These are phyloP conservation scores for Mucuna pruriens DNA, from an alignment of 306 rosid genomes.

Conservation along the genomic window DNA sequence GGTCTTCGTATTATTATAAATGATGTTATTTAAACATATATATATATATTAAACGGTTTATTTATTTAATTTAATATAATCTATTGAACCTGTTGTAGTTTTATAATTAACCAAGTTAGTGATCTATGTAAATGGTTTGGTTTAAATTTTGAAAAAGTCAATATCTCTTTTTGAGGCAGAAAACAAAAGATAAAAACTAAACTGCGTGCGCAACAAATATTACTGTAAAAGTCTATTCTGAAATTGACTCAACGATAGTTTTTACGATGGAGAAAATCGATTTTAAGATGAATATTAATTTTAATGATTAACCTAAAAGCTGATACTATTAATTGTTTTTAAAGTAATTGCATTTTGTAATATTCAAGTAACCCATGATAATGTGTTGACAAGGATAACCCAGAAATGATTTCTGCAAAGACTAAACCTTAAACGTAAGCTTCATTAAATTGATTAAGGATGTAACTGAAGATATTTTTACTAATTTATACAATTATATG, in stretches of 20 bases:
- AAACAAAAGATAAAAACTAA: background rate
- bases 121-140: background rate
- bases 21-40: no score
- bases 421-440: background rate
- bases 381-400: background rate
- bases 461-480: background rate
- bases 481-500: background rate
- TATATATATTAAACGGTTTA: background rate
- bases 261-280: background rate
- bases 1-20: no score
- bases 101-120: background rate
- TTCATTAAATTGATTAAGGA: background rate
- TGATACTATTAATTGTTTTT: background rate
- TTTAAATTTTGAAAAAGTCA: background rate
- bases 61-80: background rate
- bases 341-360: background rate
- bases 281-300: background rate
- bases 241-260: background rate
- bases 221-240: background rate
- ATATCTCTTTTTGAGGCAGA: background rate
- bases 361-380: background rate
- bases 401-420: background rate
- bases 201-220: background rate
- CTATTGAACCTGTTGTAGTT: background rate
- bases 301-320: no score